Conservation (phyloP, 2,329 filamentous ascomycete species). For the Clonostachys rhizophaga region DNA sequence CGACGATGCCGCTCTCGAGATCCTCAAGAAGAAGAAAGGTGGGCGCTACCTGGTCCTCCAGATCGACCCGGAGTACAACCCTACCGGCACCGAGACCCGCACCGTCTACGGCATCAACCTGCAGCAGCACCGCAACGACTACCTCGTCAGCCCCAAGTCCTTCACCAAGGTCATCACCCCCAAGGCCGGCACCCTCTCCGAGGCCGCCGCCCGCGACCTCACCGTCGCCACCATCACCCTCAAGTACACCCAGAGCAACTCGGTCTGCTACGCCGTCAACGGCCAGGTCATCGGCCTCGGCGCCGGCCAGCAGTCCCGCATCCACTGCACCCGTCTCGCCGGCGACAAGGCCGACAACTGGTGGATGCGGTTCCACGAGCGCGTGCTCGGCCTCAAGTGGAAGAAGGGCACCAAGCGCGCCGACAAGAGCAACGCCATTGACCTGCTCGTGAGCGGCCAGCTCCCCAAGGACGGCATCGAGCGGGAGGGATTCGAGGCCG, state of each 20-base stretch:
- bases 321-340: conserved; percentile 95
- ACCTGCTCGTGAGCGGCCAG: conserved; percentile 87
- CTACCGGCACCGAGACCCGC: conserved; percentile 75
- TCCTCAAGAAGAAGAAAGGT: conserved; percentile 96
- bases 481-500: conserved; percentile 77
- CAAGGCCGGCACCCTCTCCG: conserved; percentile 71
- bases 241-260: conserved; percentile 99
- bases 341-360: conserved; percentile 99
- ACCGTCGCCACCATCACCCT: conserved; percentile 94
- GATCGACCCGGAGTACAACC: conserved; percentile 85
- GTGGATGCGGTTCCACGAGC: conserved; percentile 98
- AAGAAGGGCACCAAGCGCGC: conserved; percentile 96
- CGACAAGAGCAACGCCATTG: conserved; percentile 98
- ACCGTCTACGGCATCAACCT: conserved; percentile 89
- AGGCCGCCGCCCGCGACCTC: conserved; percentile 80
- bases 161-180: conserved; percentile 85
- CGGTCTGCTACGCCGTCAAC: conserved; percentile 92
- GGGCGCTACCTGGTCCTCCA: conserved; percentile 95
- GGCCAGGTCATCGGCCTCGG: conserved; percentile 93
- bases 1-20: conserved; percentile 77
- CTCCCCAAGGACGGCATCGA: conserved; percentile 81
- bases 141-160: conserved; percentile 76
- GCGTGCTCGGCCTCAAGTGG: conserved; percentile 85
- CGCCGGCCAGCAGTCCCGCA: conserved; percentile 94
- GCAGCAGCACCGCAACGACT: conserved; percentile 88